A percentile compares a stretch with the other conserved stretches of the same genome.
phyloP scores from a whole-genome alignment of 352 stramenopile genomes.

The Phytophthora cactorum region DNA sequence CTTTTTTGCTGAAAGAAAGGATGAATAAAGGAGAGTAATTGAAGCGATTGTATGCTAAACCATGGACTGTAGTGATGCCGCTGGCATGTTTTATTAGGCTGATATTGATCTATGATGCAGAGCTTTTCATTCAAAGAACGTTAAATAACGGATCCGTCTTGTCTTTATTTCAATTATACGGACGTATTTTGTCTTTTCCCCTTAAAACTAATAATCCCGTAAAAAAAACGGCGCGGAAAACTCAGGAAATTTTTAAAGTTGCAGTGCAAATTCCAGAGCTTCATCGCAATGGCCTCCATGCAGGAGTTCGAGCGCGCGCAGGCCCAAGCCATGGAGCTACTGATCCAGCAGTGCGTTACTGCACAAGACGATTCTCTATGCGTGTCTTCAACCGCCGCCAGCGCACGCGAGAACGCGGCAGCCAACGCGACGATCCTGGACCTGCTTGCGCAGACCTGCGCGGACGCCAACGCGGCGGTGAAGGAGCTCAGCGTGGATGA shows the following conservation, averaged over 20 bases:
- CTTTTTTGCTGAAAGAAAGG: too few relatives aligned
- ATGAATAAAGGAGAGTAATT: too few relatives aligned
- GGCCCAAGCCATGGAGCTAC: constrained; percentile 58
- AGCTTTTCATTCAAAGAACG: too few relatives aligned
- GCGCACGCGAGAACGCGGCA: constrained; percentile 19
- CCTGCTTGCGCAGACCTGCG: constrained; percentile 67
- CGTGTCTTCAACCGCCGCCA: background rate
- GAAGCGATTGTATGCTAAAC: too few relatives aligned
- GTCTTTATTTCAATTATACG: too few relatives aligned
- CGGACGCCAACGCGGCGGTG: constrained; percentile 61
- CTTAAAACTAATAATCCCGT: too few relatives aligned
- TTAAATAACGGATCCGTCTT: too few relatives aligned
- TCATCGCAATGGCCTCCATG: constrained; percentile 19
- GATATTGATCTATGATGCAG: too few relatives aligned
- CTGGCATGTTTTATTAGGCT: too few relatives aligned
- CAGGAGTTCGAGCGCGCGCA: constrained; percentile 59
- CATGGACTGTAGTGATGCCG: too few relatives aligned
- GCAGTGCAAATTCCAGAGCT: background rate
- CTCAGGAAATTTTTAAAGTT: background rate
- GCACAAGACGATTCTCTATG: constrained; percentile 3
- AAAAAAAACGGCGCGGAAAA: background rate
- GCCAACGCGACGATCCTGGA: constrained; percentile 65
- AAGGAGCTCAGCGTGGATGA: constrained; percentile 60
- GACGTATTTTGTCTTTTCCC: too few relatives aligned
- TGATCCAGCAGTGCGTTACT: constrained; percentile 60